Evolutionary conservation across 306 rosid species (phyloP).

Genomic region (Fragaria iinumae): DNA sequence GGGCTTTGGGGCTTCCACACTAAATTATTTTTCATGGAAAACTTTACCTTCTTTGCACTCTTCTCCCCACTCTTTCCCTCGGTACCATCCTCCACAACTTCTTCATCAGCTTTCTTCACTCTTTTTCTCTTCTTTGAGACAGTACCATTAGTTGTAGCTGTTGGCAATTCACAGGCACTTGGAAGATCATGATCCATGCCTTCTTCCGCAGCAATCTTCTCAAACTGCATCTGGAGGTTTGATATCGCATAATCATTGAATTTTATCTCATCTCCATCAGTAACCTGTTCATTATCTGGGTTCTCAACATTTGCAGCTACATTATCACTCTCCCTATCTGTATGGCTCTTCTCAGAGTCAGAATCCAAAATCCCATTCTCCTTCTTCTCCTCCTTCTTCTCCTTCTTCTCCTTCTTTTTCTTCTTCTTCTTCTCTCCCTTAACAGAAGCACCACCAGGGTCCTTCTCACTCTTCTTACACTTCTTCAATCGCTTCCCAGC

Average conservation of each 20-base stretch:
- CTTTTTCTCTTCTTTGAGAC: slow-evolving; percentile 87
- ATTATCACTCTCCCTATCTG: slow-evolving; percentile 25
- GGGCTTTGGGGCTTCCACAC: slow-evolving; percentile 95
- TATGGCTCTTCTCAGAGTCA: slow-evolving; percentile 12
- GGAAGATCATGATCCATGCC: slow-evolving; percentile 53
- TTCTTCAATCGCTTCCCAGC: slow-evolving; percentile 44
- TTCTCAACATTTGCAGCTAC: slow-evolving; percentile 38
- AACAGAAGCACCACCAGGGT: slow-evolving; percentile 7
- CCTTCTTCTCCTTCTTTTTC: slow-evolving; percentile 21
- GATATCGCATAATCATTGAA: slow-evolving; percentile 59
- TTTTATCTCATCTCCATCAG: slow-evolving; percentile 21
- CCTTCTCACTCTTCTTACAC: slow-evolving; percentile 38
- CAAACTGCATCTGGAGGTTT: slow-evolving; percentile 85
- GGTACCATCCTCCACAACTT: slow-evolving; percentile 39
- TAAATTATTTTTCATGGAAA: slow-evolving; percentile 89
- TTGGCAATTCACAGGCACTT: slow-evolving; percentile 38
- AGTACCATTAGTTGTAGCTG: slow-evolving; percentile 21
- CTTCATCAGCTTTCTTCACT: slow-evolving; percentile 45
- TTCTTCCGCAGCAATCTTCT: slow-evolving; percentile 78
- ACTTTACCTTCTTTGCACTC: slow-evolving; percentile 77
- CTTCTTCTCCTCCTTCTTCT: slow-evolving; percentile 37
- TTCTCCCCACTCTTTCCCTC: slow-evolving; percentile 61
- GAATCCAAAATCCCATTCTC: slow-evolving; percentile 28
- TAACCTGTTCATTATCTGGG: slow-evolving; percentile 22
- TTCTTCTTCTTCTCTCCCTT: slow-evolving; percentile 32